These are phyloP conservation scores for Saccharomycopsis fodiens DNA, from an alignment of 805 yeast genomes.

Conservation along the genomic window DNA sequence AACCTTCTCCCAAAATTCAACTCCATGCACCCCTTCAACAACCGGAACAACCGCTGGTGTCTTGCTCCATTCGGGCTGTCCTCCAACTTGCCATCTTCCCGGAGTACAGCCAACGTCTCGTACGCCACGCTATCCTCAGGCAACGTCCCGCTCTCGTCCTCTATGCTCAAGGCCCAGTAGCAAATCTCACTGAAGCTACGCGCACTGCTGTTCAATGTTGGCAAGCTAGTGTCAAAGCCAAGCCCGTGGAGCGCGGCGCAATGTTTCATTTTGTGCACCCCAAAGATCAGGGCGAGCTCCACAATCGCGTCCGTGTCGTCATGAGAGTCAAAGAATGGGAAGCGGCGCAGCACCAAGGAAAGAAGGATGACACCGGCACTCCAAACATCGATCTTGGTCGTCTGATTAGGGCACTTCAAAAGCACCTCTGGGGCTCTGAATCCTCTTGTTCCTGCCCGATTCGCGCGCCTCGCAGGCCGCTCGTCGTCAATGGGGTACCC, in stretches of 20 bases:
- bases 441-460: constrained; percentile 95
- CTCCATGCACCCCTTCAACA: constrained; percentile 49
- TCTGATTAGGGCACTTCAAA: constrained; percentile 77
- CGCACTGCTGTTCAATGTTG: constrained; percentile 38
- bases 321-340: constrained; percentile 89
- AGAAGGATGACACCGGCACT: constrained; percentile 84
- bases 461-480: constrained; percentile 85
- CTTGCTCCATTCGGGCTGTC: constrained; percentile 32
- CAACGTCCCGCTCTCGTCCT: constrained; percentile 49
- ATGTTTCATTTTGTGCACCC: constrained; percentile 59
- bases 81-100: constrained; percentile 32
- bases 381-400: constrained; percentile 82
- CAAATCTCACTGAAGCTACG: constrained; percentile 37
- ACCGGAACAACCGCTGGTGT: constrained; percentile 41
- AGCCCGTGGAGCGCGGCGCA: constrained; percentile 85
- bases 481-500: constrained; percentile 86
- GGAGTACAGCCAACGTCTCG: constrained; percentile 50
- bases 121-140: constrained; percentile 67
- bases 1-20: constrained; percentile 51
- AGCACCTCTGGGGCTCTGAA: constrained; percentile 92
- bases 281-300: constrained; percentile 78
- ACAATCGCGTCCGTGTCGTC: constrained; percentile 90
- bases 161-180: constrained; percentile 35
- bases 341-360: constrained; percentile 68
- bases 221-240: constrained; percentile 63